Base-by-base conservation (phyloP, 495 filamentous ascomycete genomes). In the Aspergillus sparsus region DNA sequence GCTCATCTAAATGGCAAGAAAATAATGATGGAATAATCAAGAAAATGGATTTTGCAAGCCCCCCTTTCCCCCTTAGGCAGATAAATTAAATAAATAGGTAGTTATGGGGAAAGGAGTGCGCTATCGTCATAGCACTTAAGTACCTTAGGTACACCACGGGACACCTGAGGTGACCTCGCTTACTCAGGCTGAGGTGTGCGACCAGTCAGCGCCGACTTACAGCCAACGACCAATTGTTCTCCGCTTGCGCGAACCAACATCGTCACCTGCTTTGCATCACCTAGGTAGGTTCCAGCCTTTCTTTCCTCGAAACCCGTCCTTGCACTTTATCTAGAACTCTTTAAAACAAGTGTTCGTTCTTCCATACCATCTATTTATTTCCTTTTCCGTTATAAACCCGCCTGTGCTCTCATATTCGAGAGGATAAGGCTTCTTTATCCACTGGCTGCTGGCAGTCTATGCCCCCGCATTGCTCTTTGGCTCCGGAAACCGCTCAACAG, bases 391-490 rank as follows among this genome's bases (percentile, higher is more conserved):
- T 44, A 7, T 47, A 16, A 47, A 16, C 10, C 3, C 6, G 21
- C 21, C 21, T 27, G 21, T 27, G 21, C 21, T 27, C 21, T 27
- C 21, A 27, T 27, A 27, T 27, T 27, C 3, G 21, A 27, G 21
- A 27, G 21, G 21, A 27, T 27, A 27, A 27, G 21, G 21, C n/a
- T n/a, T n/a, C n/a, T n/a, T n/a, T n/a, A n/a, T n/a, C n/a, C n/a
- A 8, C 33, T 15, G 1, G 12, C 33, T 7, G 11, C 33, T 34
- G 47, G 44, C 42, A 47, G 44, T 42, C 12, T 53, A 57, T 36
- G 55, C 69, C 73, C 72, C 73, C 73, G 73, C 73, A 75, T 71
- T 67, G 60, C 63, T 64, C 39, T 36, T 49, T 44, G 41, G 41
- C n/a, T 35, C 56, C 58, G 55, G 36, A 46, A 55, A 39, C 21